phyloP scores from a whole-genome alignment of 1,284 basidiomycete species.

The Sphaerobolus stellatus region DNA sequence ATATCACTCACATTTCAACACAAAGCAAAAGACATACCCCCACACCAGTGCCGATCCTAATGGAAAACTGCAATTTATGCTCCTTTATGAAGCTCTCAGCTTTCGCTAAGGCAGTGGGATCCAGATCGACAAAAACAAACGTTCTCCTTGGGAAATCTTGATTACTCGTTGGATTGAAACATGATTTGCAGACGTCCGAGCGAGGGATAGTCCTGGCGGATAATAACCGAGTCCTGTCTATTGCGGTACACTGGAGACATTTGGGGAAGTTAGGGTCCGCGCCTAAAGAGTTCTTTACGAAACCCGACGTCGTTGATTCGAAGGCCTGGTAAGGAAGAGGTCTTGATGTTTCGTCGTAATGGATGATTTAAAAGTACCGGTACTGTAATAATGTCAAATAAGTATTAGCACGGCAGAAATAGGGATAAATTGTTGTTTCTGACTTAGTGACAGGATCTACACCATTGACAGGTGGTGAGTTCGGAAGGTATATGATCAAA shows the following conservation, averaged over 20 bases:
- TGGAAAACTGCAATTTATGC: neutral
- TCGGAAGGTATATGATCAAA: conserved; percentile 62
- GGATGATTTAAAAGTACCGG: conserved; percentile 48
- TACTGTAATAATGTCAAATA: conserved; percentile 33
- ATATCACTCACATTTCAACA: too few species aligned
- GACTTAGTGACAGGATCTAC: conserved; percentile 60
- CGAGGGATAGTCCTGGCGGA: conserved; percentile 33
- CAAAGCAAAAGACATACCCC: neutral
- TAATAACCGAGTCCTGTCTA: conserved; percentile 46
- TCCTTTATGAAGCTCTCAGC: neutral
- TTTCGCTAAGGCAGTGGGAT: conserved; percentile 36
- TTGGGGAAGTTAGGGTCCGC: conserved; percentile 53
- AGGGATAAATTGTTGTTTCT: conserved; percentile 24
- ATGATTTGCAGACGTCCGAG: conserved; percentile 45
- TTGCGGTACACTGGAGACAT: conserved; percentile 53
- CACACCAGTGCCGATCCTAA: neutral
- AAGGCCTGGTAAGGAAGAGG: conserved; percentile 57
- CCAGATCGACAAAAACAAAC: conserved; percentile 48
- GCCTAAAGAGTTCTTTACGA: conserved; percentile 47
- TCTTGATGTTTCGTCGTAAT: conserved; percentile 48
- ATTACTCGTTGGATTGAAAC: conserved; percentile 50
- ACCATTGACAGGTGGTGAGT: conserved; percentile 59
- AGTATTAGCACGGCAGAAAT: neutral
- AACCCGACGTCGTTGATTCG: conserved; percentile 54
- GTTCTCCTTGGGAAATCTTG: conserved; percentile 44